phyloP scores from a whole-genome alignment of 2,329 filamentous ascomycete genomes.

The Geosmithia morbida region DNA sequence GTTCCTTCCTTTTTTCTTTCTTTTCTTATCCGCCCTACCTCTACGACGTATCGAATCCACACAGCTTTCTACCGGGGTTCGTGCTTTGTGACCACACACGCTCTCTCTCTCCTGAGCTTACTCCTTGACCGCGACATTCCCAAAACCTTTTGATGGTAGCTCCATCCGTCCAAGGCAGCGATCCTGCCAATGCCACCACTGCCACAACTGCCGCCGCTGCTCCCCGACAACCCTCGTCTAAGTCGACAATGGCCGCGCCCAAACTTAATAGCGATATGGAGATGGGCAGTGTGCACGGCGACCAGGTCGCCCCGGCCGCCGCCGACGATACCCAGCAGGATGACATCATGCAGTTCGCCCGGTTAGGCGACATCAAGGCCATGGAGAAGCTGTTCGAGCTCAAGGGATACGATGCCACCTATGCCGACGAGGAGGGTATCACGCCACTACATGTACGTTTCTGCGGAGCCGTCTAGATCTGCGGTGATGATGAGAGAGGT shows the following conservation, averaged over 20 bases:
- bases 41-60: background rate
- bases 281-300: constrained; percentile 32
- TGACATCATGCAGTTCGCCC: constrained; percentile 92
- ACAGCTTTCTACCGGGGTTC: background rate
- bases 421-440: constrained; percentile 82
- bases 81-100: background rate
- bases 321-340: constrained; percentile 25
- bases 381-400: constrained; percentile 85
- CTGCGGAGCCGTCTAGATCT: background rate
- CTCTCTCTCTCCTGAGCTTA: background rate
- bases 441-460: constrained; percentile 73
- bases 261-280: constrained; percentile 44
- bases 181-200: background rate
- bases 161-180: constrained; percentile 1
- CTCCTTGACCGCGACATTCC: background rate
- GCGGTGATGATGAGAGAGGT: background rate
- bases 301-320: constrained; percentile 11
- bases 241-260: constrained; percentile 35
- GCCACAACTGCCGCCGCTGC: constrained; percentile 16
- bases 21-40: background rate
- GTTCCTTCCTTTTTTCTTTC: background rate
- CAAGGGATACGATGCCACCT: constrained; percentile 68
- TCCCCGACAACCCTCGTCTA: constrained; percentile 40
- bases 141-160: constrained; percentile 2
- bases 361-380: constrained; percentile 69